phyloP scores from a whole-genome alignment of 2,329 filamentous ascomycete genomes.

The Fusarium armeniacum region DNA sequence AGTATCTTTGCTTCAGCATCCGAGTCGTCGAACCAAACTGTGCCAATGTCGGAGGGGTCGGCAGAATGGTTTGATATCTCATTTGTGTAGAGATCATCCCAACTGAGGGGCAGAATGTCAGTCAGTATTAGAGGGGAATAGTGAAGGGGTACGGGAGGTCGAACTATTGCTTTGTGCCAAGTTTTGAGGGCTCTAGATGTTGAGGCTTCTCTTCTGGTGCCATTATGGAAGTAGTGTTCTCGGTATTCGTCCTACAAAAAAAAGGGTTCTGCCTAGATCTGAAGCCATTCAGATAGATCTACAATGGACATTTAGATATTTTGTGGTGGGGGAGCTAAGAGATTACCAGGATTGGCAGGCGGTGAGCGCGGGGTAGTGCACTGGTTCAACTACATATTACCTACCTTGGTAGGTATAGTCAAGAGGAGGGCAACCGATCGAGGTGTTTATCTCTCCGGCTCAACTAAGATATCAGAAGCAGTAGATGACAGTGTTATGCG shows the following conservation, averaged over 20 bases:
- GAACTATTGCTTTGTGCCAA: constrained; percentile 94
- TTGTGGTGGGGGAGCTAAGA: constrained; percentile 45
- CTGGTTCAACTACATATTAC: neutral
- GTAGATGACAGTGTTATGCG: neutral
- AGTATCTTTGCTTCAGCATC: constrained; percentile 87
- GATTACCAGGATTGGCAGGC: constrained; percentile 45
- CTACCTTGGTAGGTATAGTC: neutral
- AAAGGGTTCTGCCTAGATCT: neutral
- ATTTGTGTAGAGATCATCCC: constrained; percentile 79
- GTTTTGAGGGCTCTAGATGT: constrained; percentile 79
- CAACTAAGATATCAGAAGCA: neutral
- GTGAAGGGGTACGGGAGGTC: constrained; percentile 51
- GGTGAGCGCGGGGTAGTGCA: constrained; percentile 40
- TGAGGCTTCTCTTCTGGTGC: constrained; percentile 61
- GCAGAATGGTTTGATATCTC: constrained; percentile 79
- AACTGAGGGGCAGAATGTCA: constrained; percentile 63
- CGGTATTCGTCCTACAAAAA: neutral
- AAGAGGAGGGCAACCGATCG: neutral
- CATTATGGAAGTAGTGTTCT: constrained; percentile 29
- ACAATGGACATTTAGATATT: constrained; percentile 17
- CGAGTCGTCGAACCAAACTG: constrained; percentile 96
- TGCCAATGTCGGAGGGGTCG: constrained; percentile 84
- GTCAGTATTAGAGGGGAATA: constrained; percentile 24
- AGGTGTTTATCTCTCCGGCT: neutral
- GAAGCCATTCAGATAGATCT: constrained; percentile 29